phyloP scores from a whole-genome alignment of 2,329 filamentous ascomycete genomes.

The Beauveria brongniartii region DNA sequence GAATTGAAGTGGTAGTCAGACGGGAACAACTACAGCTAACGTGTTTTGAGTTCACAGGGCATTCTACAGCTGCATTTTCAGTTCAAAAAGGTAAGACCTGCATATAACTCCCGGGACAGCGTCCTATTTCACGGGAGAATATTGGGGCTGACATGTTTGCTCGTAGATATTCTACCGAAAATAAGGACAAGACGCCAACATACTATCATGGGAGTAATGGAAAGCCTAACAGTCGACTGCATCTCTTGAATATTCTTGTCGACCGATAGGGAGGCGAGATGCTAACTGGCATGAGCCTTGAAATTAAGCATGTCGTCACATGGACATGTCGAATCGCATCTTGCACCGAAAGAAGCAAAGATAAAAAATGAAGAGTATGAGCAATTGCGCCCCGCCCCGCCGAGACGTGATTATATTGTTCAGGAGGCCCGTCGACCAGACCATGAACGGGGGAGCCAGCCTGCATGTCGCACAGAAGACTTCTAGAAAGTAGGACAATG shows the following conservation, averaged over 20 bases:
- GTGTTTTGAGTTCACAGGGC: slow-evolving; percentile 46
- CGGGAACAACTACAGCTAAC: not conserved
- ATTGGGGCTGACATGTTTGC: slow-evolving; percentile 16
- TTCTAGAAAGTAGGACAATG: slow-evolving; percentile 8
- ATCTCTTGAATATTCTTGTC: not conserved
- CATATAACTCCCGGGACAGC: not conserved
- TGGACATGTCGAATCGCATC: not conserved
- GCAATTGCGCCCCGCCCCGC: not conserved
- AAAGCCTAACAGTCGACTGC: no score
- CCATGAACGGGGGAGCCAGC: not conserved
- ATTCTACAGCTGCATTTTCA: slow-evolving; percentile 96
- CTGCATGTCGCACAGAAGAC: not conserved
- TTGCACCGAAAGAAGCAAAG: not conserved
- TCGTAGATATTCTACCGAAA: slow-evolving; percentile 49
- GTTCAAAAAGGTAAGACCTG: slow-evolving; percentile 77
- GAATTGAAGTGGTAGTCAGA: not conserved
- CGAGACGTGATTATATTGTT: not conserved
- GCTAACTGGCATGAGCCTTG: not conserved
- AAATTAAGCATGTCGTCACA: not conserved
- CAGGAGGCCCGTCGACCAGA: not conserved
- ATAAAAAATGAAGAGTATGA: not conserved
- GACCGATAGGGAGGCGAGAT: not conserved
- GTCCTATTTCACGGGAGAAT: not conserved
- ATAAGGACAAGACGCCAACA: slow-evolving; percentile 21
- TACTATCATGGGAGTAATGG: no score